Conservation (phyloP, 805 yeast species). For the Saccharomycopsis sp. region DNA sequence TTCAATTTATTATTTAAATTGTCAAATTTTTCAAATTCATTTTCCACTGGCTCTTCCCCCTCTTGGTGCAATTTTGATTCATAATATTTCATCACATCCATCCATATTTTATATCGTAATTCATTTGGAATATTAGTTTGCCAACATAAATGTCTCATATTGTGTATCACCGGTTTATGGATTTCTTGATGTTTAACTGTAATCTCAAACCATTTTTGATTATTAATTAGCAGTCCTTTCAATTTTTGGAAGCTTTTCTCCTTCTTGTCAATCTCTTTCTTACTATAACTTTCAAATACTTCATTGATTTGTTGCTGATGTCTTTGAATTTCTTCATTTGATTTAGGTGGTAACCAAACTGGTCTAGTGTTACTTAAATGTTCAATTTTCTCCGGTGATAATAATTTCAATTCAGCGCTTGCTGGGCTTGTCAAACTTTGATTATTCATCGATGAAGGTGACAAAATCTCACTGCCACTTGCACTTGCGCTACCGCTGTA, state of each 20-base stretch:
- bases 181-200: constrained; percentile 20
- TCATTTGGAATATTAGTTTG: constrained; percentile 20
- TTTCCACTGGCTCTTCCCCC: constrained; percentile 2
- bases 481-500: background rate
- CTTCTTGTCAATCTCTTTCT: constrained; percentile 18
- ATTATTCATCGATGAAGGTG: background rate
- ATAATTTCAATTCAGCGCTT: constrained; percentile 51
- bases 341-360: constrained; percentile 65
- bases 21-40: constrained; percentile 6
- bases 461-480: background rate
- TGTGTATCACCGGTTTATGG: constrained; percentile 17
- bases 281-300: constrained; percentile 14
- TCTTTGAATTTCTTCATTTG: constrained; percentile 39
- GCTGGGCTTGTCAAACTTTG: constrained; percentile 3
- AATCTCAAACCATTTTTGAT: constrained; percentile 22
- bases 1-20: constrained; percentile 9
- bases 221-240: constrained; percentile 13
- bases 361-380: constrained; percentile 58
- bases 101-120: constrained; percentile 18
- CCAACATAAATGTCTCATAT: constrained; percentile 20
- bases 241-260: constrained; percentile 16
- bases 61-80: constrained; percentile 3
- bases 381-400: constrained; percentile 54
- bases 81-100: constrained; percentile 16
- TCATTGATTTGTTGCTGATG: constrained; percentile 52